Conservation (phyloP, 495 filamentous ascomycete genomes). For the Sabuloglossum arenarium region DNA sequence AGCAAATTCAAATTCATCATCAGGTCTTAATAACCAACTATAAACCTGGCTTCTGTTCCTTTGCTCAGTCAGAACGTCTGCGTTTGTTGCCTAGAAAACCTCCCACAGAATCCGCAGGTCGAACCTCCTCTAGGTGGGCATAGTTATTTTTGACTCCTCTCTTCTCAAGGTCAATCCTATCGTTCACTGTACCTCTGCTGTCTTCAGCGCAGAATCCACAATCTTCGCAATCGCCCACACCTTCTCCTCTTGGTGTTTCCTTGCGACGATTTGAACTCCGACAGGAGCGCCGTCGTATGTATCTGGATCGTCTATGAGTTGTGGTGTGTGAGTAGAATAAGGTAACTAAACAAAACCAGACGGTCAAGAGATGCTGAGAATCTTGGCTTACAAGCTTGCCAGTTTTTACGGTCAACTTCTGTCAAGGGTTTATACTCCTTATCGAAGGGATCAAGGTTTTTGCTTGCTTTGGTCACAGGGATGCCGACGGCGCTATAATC, state of each 20-base stretch:
- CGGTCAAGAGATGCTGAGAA: background rate
- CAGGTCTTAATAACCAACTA: too few species aligned
- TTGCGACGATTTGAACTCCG: slow-evolving; percentile 28
- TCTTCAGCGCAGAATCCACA: background rate
- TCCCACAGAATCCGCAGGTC: too few species aligned
- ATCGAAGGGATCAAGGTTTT: slow-evolving; percentile 27
- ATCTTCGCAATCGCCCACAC: slow-evolving; percentile 21
- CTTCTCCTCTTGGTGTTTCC: slow-evolving; percentile 33
- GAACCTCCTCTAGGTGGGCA: too few species aligned
- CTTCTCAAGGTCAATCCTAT: too few species aligned
- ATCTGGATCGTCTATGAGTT: slow-evolving; percentile 26
- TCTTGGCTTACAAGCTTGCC: slow-evolving; percentile 31
- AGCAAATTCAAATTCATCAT: too few species aligned
- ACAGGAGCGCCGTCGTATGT: slow-evolving; percentile 33
- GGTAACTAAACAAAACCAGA: too few species aligned
- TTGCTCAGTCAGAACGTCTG: too few species aligned
- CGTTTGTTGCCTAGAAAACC: too few species aligned
- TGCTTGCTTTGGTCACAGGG: slow-evolving; percentile 34
- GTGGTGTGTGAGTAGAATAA: background rate
- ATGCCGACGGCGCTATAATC: slow-evolving; percentile 37
- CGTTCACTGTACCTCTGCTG: background rate
- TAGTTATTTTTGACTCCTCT: too few species aligned
- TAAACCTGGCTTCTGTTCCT: too few species aligned
- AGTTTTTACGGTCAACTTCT: slow-evolving; percentile 22
- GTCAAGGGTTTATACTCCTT: slow-evolving; percentile 17